Evolutionary conservation across 345 rosid species (phyloP).

Genomic region (Gossypium rotundifolium): DNA sequence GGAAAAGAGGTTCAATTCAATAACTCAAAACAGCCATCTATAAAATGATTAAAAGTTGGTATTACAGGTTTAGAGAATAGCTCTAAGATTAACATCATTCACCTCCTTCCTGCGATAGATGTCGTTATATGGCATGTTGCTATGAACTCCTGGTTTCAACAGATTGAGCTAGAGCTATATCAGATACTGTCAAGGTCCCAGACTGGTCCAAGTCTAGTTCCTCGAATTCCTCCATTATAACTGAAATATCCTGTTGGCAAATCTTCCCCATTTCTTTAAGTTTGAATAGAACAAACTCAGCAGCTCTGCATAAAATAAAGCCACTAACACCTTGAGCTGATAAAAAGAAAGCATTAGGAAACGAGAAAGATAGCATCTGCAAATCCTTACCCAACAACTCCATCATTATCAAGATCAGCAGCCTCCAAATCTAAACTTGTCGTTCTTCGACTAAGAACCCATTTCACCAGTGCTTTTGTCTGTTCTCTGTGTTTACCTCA

Average conservation of each 20-base stretch:
- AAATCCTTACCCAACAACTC: conserved; percentile 66
- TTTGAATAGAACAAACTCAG: conserved; percentile 52
- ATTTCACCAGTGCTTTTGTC: conserved; percentile 50
- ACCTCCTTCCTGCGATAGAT: too few species aligned
- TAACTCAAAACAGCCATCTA: too few species aligned
- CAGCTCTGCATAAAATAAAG: conserved; percentile 27
- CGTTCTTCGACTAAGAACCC: conserved; percentile 61
- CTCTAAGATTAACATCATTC: too few species aligned
- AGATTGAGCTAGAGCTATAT: conserved; percentile 9
- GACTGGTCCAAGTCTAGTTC: conserved; percentile 37
- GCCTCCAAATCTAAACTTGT: conserved; percentile 68
- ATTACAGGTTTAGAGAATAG: too few species aligned
- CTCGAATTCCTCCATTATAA: conserved; percentile 50
- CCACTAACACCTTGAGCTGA: not conserved
- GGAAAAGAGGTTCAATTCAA: too few species aligned
- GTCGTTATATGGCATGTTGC: not conserved
- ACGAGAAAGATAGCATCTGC: not conserved
- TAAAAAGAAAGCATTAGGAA: not conserved
- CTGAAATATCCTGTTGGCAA: conserved; percentile 41
- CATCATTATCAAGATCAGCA: conserved; percentile 71
- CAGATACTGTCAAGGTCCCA: conserved; percentile 5
- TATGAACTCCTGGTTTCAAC: not conserved
- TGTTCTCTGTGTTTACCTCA: conserved; percentile 52
- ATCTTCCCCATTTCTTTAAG: conserved; percentile 77
- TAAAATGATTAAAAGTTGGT: too few species aligned